These are phyloP conservation scores for Fusarium sp. DNA, from an alignment of 2,329 filamentous ascomycete genomes.

Conservation along the genomic window DNA sequence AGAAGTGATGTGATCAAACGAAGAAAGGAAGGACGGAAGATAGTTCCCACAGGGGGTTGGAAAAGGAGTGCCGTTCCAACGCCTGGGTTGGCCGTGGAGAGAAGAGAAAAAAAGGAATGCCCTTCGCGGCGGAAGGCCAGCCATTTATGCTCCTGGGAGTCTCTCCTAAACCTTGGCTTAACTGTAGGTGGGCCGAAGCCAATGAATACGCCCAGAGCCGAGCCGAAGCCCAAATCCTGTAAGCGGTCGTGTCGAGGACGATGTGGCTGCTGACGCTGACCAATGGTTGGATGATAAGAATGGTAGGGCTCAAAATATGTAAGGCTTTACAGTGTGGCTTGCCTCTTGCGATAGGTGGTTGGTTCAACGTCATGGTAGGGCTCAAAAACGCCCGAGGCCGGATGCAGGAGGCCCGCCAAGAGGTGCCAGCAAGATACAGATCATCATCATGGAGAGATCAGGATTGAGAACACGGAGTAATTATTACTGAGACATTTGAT, in stretches of 20 bases:
- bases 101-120: background rate
- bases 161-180: background rate
- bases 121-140: background rate
- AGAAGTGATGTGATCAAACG: background rate
- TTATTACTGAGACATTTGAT: background rate
- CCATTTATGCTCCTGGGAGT: background rate
- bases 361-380: background rate
- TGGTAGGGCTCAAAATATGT: slow-evolving; percentile 10
- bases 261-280: background rate
- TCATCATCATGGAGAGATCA: background rate
- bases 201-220: background rate
- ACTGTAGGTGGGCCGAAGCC: background rate
- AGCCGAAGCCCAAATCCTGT: background rate
- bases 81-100: background rate
- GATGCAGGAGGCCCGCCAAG: background rate
- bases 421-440: background rate
- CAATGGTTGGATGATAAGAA: background rate
- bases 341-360: background rate
- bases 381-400: background rate
- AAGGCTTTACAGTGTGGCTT: background rate
- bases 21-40: background rate
- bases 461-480: accelerated
- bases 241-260: background rate
- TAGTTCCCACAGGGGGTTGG: background rate
- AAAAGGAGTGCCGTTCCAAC: background rate